Base-by-base conservation (phyloP, 768 basidiomycete genomes). In the Cystobasidium onofrii region DNA sequence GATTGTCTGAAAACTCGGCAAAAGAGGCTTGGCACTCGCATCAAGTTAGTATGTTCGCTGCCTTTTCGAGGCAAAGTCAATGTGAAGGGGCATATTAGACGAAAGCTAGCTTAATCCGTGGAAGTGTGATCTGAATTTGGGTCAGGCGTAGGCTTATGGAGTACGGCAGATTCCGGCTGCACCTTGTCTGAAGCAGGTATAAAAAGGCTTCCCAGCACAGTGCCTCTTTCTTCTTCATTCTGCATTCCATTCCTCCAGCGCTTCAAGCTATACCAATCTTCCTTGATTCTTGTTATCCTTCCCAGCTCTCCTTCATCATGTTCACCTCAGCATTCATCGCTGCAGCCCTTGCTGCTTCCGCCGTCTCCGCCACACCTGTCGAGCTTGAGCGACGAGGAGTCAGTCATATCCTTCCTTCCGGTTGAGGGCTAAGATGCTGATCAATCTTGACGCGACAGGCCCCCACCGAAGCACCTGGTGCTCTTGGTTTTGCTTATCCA, bases 401-500 rank as follows among this genome's bases (percentile, higher is more conserved):
- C 9, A 43, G 41, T 43, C n/a, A 9, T 57, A 7, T 57, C 55
- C 23, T 33, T 57, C n/a, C 55, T n/a, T 7, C 55, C 55, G 55
- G 23, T 23, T n/a, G 13, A 57, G 7, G 55, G n/a, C 7, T n/a
- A 7, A 9, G 55, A 57, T 7, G 43, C 34, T 64, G 36, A 46
- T 63, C 12, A 31, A 13, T 27, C n/a, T n/a, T n/a, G n/a, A 13
- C 63, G 36, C 27, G 10, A 29, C 9, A 60, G 57, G 57, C 57
- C 27, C 57, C 57, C 4, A 60, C 57, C 6, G 57, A 60, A 29
- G 25, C 57, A 17, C 57, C 57, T 29, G 57, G 57, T 60, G 57
- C 57, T 20, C 25, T 64, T 17, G 63, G 63, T 7, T 64, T 64
- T 29, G 63, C 34, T 18, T 64, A 64, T 25, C 63, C 63, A 25